Evolutionary conservation across 2,329 filamentous ascomycete species (phyloP).

Genomic region (Reticulascus tulasneorum): DNA sequence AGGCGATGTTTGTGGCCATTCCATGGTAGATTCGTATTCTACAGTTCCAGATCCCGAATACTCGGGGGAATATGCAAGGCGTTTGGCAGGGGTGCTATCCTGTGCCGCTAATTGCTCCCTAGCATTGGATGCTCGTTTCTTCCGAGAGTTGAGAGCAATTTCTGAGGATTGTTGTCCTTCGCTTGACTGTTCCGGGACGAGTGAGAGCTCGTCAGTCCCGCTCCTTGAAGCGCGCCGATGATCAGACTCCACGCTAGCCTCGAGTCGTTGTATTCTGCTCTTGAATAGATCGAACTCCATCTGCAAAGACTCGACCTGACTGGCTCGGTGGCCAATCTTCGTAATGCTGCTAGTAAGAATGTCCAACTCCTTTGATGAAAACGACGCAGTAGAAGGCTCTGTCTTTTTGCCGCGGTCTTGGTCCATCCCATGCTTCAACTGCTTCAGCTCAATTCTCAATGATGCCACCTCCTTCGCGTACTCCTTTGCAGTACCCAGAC

Average conservation of each 20-base stretch:
- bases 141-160: background rate
- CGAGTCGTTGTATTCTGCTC: conserved; percentile 29
- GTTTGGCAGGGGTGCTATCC: too few species aligned
- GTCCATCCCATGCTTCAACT: conserved; percentile 23
- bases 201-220: too few species aligned
- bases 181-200: background rate
- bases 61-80: too few species aligned
- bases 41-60: too few species aligned
- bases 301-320: conserved; percentile 34
- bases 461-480: conserved; percentile 25
- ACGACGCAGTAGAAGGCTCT: conserved; percentile 18
- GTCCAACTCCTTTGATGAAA: conserved; percentile 35
- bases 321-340: conserved; percentile 32
- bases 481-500: conserved; percentile 18
- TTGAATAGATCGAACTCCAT: conserved; percentile 39
- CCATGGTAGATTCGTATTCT: too few species aligned
- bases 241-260: conserved; percentile 17
- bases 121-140: too few species aligned
- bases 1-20: too few species aligned
- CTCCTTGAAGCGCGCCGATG: too few species aligned
- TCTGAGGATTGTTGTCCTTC: background rate
- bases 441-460: conserved; percentile 28
- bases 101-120: too few species aligned
- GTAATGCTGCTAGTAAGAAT: conserved; percentile 34
- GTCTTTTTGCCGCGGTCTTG: conserved; percentile 18